Evolutionary conservation across 139 green algal species (phyloP).

Genomic region (Spirogloea muscicola): DNA sequence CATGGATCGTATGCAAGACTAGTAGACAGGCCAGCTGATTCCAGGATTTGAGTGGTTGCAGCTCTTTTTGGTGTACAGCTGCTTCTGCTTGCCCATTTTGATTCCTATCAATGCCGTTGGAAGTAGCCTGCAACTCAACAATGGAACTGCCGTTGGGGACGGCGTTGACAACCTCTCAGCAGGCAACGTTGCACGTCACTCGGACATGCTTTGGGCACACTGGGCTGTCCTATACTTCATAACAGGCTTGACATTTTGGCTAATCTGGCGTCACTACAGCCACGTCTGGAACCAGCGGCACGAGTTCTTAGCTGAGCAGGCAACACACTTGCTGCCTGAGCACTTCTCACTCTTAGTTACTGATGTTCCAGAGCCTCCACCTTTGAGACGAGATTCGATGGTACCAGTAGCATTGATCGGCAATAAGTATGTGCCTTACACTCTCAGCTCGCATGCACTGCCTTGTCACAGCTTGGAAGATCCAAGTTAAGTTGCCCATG

Average conservation of each 20-base stretch:
- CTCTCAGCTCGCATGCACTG: too few species aligned
- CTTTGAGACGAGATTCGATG: too few species aligned
- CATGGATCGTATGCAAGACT: too few species aligned
- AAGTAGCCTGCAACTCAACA: neutral
- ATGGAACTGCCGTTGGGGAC: too few species aligned
- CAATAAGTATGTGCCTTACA: too few species aligned
- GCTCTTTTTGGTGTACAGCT: conserved; percentile 10
- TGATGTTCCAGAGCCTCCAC: conserved; percentile 24
- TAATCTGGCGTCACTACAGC: conserved; percentile 19
- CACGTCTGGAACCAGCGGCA: conserved; percentile 32
- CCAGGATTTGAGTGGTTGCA: too few species aligned
- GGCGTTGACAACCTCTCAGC: conserved; percentile 2
- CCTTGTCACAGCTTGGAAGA: too few species aligned
- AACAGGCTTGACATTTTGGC: conserved; percentile 11
- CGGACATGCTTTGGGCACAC: conserved; percentile 16
- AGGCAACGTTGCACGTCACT: conserved; percentile 3
- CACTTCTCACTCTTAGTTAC: conserved; percentile 37
- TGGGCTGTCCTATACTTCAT: conserved; percentile 23
- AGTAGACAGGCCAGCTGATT: too few species aligned
- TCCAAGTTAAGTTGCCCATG: too few species aligned
- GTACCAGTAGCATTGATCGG: too few species aligned
- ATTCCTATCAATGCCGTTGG: conserved; percentile 14
- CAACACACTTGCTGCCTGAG: conserved; percentile 18
- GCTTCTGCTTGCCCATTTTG: conserved; percentile 26
- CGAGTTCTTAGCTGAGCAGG: conserved; percentile 14